Percentiles rank a stretch among this genome's conserved stretches.
phyloP scores from a whole-genome alignment of 768 basidiomycete genomes.

The Kwoniella dendrophila region DNA sequence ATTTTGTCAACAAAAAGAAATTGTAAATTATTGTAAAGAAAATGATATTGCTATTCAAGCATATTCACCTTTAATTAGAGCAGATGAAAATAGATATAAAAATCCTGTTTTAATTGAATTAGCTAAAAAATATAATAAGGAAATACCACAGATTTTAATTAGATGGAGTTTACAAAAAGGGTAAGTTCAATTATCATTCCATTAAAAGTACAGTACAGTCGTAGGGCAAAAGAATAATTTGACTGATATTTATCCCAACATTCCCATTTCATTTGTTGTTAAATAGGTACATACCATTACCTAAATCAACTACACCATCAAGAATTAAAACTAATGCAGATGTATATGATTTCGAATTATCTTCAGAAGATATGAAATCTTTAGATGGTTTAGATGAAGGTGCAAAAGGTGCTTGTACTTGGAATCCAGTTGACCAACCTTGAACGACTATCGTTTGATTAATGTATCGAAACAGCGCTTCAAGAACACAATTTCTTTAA shows the following conservation, averaged over 20 bases:
- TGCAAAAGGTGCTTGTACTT: slow-evolving; percentile 70
- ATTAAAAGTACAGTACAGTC: neutral
- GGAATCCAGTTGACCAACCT: slow-evolving; percentile 67
- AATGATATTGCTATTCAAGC: slow-evolving; percentile 62
- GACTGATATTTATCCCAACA: neutral
- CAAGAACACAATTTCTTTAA: neutral
- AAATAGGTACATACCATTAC: slow-evolving; percentile 73
- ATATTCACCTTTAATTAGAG: slow-evolving; percentile 46
- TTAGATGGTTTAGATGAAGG: slow-evolving; percentile 75
- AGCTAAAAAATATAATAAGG: slow-evolving; percentile 49
- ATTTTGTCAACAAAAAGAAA: slow-evolving; percentile 73
- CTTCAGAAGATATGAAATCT: slow-evolving; percentile 65
- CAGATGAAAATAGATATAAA: slow-evolving; percentile 60
- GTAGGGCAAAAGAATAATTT: neutral
- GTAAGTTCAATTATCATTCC: slow-evolving; percentile 45
- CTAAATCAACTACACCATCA: slow-evolving; percentile 72
- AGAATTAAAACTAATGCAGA: slow-evolving; percentile 62
- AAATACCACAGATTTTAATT: slow-evolving; percentile 58
- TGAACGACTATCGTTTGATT: too few species aligned
- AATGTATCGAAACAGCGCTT: too few species aligned
- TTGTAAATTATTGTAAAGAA: slow-evolving; percentile 71
- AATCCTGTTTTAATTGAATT: slow-evolving; percentile 36
- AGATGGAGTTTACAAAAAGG: slow-evolving; percentile 61
- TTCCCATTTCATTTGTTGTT: too few species aligned
- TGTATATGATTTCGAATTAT: slow-evolving; percentile 69